Evolutionary conservation across 2,329 filamentous ascomycete species (phyloP).

Genomic region (Endoconidiophora polonica): DNA sequence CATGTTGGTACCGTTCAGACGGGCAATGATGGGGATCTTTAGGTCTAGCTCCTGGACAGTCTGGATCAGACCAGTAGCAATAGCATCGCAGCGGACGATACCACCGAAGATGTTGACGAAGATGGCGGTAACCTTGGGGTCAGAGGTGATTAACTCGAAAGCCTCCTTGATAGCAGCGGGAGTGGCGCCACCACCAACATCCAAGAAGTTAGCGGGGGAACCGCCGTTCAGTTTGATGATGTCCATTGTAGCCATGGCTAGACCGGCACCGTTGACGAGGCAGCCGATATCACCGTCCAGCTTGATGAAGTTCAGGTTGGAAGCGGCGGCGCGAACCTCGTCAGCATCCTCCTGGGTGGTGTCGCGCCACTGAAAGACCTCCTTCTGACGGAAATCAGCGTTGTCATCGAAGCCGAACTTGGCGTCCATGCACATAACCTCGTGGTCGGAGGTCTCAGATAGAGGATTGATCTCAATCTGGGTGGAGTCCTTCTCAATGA

Average conservation of each 20-base stretch:
- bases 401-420: constrained; percentile 99
- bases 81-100: constrained; percentile 95
- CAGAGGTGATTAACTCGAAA: constrained; percentile 96
- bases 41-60: constrained; percentile 91
- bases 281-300: constrained; percentile 98
- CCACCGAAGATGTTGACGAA: constrained; percentile 99
- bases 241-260: constrained; percentile 99
- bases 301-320: constrained; percentile 98
- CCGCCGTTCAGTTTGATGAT: constrained; percentile 99
- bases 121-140: constrained; percentile 94
- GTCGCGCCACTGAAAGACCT: constrained; percentile 87
- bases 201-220: constrained; percentile 91
- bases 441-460: constrained; percentile 93
- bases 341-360: constrained; percentile 90
- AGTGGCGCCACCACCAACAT: constrained; percentile 94
- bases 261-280: constrained; percentile 94
- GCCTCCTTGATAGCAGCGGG: constrained; percentile 92
- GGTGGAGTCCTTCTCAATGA: constrained; percentile 94
- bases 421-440: constrained; percentile 98
- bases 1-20: constrained; percentile 97
- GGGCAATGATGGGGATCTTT: constrained; percentile 88
- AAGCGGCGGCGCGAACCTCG: constrained; percentile 91
- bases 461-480: constrained; percentile 99
- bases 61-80: constrained; percentile 88
- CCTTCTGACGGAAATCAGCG: constrained; percentile 94